Conservation (phyloP, 352 stramenopile genomes). For the Globisporangium cederbergense region DNA sequence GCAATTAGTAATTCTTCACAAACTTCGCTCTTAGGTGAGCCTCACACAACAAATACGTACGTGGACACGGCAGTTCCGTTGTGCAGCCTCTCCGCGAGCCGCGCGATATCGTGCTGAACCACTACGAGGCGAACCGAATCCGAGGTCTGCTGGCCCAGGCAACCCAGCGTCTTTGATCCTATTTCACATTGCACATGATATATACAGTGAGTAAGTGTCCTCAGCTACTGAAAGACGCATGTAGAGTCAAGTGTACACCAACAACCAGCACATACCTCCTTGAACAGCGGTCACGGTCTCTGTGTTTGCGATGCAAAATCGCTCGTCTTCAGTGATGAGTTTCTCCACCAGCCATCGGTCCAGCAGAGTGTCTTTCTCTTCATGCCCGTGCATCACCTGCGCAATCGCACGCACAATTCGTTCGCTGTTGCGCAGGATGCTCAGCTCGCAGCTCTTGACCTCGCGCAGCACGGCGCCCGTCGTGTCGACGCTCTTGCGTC, state of each 20-base stretch:
- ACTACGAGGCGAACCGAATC: conserved; percentile 61
- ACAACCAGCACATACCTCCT: neutral
- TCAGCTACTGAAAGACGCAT: neutral
- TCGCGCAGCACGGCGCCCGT: conserved; percentile 35
- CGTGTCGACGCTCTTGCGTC: conserved; percentile 30
- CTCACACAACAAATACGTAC: conserved; percentile 21
- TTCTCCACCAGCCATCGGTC: conserved; percentile 33
- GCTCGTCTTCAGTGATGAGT: conserved; percentile 36
- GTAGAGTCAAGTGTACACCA: too few relatives aligned
- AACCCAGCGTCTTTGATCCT: conserved; percentile 42
- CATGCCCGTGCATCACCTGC: conserved; percentile 30
- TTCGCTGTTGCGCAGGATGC: conserved; percentile 36
- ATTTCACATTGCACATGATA: neutral
- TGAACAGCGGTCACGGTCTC: neutral
- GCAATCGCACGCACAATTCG: conserved; percentile 40
- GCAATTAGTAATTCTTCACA: neutral
- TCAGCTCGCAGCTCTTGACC: conserved; percentile 27
- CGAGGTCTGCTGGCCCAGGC: conserved; percentile 59
- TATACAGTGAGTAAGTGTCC: neutral
- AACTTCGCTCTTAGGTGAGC: neutral
- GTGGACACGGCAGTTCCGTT: conserved; percentile 46
- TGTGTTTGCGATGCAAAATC: conserved; percentile 17
- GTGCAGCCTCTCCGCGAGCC: conserved; percentile 48
- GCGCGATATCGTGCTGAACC: conserved; percentile 66
- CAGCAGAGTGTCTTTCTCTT: conserved; percentile 31